Evolutionary conservation across 768 basidiomycete species (phyloP), one percentile per base, ranked within the genome.

Genomic region (Daedaleopsis nitida): DNA sequence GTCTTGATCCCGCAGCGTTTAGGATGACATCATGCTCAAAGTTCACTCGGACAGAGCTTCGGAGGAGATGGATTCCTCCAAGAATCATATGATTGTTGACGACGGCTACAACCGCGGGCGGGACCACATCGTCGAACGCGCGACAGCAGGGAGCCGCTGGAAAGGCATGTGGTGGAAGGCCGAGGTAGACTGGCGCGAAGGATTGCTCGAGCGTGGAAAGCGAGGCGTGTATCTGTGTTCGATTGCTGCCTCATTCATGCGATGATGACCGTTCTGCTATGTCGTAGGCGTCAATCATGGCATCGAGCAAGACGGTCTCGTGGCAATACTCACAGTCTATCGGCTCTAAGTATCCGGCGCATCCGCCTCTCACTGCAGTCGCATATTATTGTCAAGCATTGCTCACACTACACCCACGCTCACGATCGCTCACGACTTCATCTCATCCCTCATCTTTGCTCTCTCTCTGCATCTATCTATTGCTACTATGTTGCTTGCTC

Each of bases 91-190:
- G 70, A 94, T 95, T 55, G 81, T 84, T 12, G 83, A 83, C 5
- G 75, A 95, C 62, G 93, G 93, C 1, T 95, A 94, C 70, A 93
- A 95, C 68, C 73, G 83, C 62, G 93, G 93, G 10, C 85, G 93
- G 11, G 88, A 95, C 75, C 86, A 82, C 77, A 75, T 95, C 54
- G 91, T 95, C 17, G 77, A 82, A 45, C 83, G 77, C 9, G 92
- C 93, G 11, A 66, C 82, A 16, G 73, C 78, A 3, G 88, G 87
- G 21, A 80, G 83, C 42, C 76, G 78, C 19, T 89, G 86, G 83
- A 82, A 82, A 37, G 82, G 85, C 5, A 79, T 82, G 58, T 85
- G 82, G 78, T 95, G 92, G 92, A 77, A 79, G 66, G 90, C 92
- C 3, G 83, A 88, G 2, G 82, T 94, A 1, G 87, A 90, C 67